Evolutionary conservation across 2,329 filamentous ascomycete species (phyloP).

Genomic region (Tympanopsis confertula): DNA sequence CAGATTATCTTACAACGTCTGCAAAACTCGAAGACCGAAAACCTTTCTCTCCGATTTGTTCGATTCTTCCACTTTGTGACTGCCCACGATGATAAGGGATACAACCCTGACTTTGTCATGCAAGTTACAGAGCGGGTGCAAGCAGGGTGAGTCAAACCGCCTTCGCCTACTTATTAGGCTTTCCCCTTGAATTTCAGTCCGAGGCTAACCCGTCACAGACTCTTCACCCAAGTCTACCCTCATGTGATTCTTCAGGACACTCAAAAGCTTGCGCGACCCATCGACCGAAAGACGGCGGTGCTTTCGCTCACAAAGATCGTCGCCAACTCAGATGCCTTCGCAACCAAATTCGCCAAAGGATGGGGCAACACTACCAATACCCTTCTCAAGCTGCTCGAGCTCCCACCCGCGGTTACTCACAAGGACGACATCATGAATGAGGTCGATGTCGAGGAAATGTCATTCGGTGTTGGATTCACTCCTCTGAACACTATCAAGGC

Average conservation of each 20-base stretch:
- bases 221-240: constrained; percentile 79
- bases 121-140: constrained; percentile 73
- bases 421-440: constrained; percentile 73
- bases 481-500: constrained; percentile 76
- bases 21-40: constrained; percentile 60
- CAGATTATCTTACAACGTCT: constrained; percentile 70
- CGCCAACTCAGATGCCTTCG: constrained; percentile 75
- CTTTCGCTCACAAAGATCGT: constrained; percentile 88
- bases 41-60: constrained; percentile 75
- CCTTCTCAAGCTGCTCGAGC: constrained; percentile 79
- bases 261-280: constrained; percentile 72
- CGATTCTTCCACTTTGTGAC: constrained; percentile 91
- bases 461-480: constrained; percentile 90
- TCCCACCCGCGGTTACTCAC: constrained; percentile 59
- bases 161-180: constrained; percentile 1
- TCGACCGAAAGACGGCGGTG: constrained; percentile 87
- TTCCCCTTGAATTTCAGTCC: constrained; percentile 5
- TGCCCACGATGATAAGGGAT: constrained; percentile 64
- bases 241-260: constrained; percentile 79
- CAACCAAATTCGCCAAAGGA: constrained; percentile 70
- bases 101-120: constrained; percentile 88
- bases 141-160: constrained; percentile 32
- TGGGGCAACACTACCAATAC: constrained; percentile 85
- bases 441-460: constrained; percentile 85
- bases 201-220: constrained; percentile 22